Evolutionary conservation across 805 yeast species (phyloP), one percentile per base, ranked within the genome.

Genomic region (Monosporozyma yasuniensis): DNA sequence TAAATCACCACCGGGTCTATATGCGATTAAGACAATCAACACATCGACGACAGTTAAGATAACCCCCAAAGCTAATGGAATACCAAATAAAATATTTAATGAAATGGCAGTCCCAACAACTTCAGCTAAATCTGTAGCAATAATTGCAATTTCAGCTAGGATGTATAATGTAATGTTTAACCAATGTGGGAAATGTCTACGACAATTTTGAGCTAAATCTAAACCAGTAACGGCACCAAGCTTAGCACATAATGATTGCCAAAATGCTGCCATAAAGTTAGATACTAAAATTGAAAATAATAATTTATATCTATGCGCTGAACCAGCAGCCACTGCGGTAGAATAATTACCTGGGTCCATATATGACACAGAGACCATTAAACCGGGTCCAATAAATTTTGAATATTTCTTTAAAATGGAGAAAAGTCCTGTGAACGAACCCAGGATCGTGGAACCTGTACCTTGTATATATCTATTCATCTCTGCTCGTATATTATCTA

Each of bases 271-370:
- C 70, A 91, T 76, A 37, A 90, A 68, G 59, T 90, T 91, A 5
- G 96, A 83, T 23, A 90, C 68, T 34, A 89, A 70, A 18, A 91
- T 78, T 21, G 90, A 81, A 63, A 89, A 90, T 28, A 91, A 67
- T 32, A 90, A 71, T 52, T 85, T 83, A 65, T 83, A 91, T 56
- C 83, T 79, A 64, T 84, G 87, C 25, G 87, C 83, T 30, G 96
- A 84, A n/a, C 96, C 96, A 1, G 95, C 93, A 8, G 93, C 86
- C 12, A 91, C 96, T 9, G 93, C 95, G 1, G 97, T 87, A 37
- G 96, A 84, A 67, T 90, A 91, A 69, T 93, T 91, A 4, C 99
- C 99, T 0, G 99, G 98, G 60, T 91, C 98, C 88, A 93, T 87
- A 65, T 90, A 93, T 0, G 97, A 91, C 32, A 91, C 96, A 4